phyloP scores from a whole-genome alignment of 208 protist genomes.

The Trypanosoma rangeli region DNA sequence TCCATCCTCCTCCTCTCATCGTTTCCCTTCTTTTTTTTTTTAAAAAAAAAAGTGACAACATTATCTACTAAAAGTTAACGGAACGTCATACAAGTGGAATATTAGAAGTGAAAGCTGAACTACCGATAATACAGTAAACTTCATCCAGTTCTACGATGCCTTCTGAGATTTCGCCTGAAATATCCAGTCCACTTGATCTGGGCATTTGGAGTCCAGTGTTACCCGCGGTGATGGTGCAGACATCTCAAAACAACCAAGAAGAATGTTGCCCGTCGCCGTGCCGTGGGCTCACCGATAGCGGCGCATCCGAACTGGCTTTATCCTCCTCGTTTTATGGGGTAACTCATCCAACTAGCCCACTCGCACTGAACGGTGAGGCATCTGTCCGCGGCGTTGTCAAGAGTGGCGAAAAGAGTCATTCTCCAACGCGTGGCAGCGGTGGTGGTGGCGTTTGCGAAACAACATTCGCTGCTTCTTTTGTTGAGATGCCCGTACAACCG shows the following conservation, averaged over 20 bases:
- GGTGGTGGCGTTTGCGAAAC: not conserved
- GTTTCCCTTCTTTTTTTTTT: slow-evolving; percentile 4
- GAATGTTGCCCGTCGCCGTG: not conserved
- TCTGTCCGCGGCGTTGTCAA: not conserved
- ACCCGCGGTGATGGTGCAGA: not conserved
- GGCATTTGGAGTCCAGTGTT: slow-evolving; percentile 2
- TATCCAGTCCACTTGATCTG: not conserved
- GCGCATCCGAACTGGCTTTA: not conserved
- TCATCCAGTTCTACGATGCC: not conserved
- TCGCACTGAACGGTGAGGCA: not conserved
- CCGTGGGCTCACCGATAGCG: not conserved
- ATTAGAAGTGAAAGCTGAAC: not conserved
- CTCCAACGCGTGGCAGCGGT: not conserved
- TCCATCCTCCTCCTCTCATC: not conserved
- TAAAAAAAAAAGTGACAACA: not conserved
- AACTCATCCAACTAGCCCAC: not conserved
- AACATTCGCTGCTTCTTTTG: not conserved
- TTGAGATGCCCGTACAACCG: not conserved
- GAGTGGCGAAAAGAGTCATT: not conserved
- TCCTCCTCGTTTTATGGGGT: not conserved
- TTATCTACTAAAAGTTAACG: not conserved
- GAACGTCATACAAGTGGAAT: not conserved
- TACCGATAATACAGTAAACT: not conserved
- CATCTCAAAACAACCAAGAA: not conserved
- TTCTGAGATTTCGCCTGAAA: not conserved